Evolutionary conservation across 2,329 filamentous ascomycete genomes (phyloP).

Genomic region (Fragosphaeria purpurea): DNA sequence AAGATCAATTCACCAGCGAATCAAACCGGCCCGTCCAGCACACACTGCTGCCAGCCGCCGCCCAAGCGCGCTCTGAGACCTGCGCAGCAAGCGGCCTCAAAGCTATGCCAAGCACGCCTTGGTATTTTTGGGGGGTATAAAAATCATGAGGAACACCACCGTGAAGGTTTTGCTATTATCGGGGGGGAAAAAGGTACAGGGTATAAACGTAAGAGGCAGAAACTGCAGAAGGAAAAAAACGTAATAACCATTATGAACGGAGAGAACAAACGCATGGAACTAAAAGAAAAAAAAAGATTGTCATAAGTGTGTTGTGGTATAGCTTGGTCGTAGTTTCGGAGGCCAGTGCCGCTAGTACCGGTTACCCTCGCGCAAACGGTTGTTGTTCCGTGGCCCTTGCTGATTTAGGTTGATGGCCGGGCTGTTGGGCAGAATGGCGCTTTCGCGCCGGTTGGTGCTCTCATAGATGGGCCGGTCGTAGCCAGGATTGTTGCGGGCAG

Average conservation of each 20-base stretch:
- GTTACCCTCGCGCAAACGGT: conserved; percentile 43
- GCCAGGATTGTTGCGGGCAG: conserved; percentile 19
- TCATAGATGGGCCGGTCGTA: conserved; percentile 30
- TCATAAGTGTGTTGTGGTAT: conserved; percentile 10
- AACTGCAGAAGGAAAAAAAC: too few species aligned
- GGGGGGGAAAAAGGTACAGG: too few species aligned
- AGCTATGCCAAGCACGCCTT: background rate
- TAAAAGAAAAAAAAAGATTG: conserved; percentile 4
- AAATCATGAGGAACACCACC: conserved; percentile 1
- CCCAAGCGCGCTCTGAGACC: too few species aligned
- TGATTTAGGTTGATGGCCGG: conserved; percentile 33
- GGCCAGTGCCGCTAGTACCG: conserved; percentile 27
- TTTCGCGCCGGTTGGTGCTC: conserved; percentile 40
- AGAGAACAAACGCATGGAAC: conserved; percentile 1
- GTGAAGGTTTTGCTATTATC: too few species aligned
- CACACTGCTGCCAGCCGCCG: too few species aligned
- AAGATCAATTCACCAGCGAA: too few species aligned
- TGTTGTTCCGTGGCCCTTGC: conserved; percentile 36
- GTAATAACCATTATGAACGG: too few species aligned
- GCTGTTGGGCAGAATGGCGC: conserved; percentile 42
- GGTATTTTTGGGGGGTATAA: conserved; percentile 5
- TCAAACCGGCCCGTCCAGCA: too few species aligned
- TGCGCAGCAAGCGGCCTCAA: too few species aligned
- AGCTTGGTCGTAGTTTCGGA: conserved; percentile 6
- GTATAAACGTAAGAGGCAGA: too few species aligned